Evolutionary conservation across 2,329 filamentous ascomycete genomes (phyloP), one percentile per base, ranked within the genome.

Genomic region (Phaeoacremonium minimum): DNA sequence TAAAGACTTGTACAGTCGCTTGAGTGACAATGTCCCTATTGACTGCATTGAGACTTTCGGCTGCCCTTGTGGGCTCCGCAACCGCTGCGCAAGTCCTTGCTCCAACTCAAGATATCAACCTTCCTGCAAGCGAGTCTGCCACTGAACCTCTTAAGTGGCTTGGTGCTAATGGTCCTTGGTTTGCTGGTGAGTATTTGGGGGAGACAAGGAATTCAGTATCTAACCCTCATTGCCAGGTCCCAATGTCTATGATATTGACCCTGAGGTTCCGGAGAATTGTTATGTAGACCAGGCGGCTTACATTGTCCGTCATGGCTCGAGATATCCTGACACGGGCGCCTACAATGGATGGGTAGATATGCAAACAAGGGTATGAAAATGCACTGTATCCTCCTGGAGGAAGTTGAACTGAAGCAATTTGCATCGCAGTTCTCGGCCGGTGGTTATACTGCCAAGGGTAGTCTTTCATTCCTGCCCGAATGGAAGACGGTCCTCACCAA

Each of bases 271-370:
- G 1, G 61, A 69, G 2, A 64, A 69, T 30, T 84, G 80, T 51
- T 60, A 58, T 8, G 70, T 84, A 4, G 75, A 83, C 40, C 71
- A 79, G 47, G 77, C 73, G 4, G 73, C 75, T 5, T 82, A 79
- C 42, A 59, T 78, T 20, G 66, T 69, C 3, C 71, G 78, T 14
- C 80, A 83, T 58, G 80, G 80, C 14, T 80, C 75, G 29, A 66
- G 79, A 29, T 85, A 74, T 48, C 79, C 78, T 1, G 80, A 83
- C 43, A 58, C 58, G 2, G 75, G 77, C 4, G 77, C 80, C 5
- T 81, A 82, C 41, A 58, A 61, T 5, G 65, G 67, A 31, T 85
- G 80, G 80, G 53, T 66, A 3, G 60, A 61, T 5, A 63, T 74
- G 57, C 55, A 64, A 29, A 46, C 60, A 3, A 60, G 64, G 39